Conservation (phyloP, 805 yeast genomes). For the Kodamaea sagamina region DNA sequence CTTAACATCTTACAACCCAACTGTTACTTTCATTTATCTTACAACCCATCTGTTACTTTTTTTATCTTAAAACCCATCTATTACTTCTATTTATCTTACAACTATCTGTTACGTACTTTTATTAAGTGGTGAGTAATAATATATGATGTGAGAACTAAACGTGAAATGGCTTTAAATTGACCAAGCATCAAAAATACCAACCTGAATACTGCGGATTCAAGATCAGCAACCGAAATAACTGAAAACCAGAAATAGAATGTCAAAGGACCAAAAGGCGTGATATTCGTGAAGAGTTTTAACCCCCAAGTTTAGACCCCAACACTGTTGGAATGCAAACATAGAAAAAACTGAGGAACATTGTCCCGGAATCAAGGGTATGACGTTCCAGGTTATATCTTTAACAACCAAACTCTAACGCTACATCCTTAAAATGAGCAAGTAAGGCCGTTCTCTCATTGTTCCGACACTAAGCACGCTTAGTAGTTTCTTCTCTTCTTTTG, state of each 20-base stretch:
- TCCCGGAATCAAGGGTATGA: constrained; percentile 6
- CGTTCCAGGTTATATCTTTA: constrained; percentile 1
- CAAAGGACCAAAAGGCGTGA: constrained; percentile 8
- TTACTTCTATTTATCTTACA: no score
- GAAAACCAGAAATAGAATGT: constrained; percentile 4
- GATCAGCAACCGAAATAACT: constrained; percentile 3
- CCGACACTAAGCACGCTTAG: constrained; percentile 10
- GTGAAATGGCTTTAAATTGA: constrained; percentile 3
- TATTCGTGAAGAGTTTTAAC: constrained; percentile 5
- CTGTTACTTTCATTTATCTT: no score
- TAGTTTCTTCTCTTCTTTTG: constrained; percentile 20
- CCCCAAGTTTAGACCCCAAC: constrained; percentile 8
- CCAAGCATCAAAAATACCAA: neutral
- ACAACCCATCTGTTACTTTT: no score
- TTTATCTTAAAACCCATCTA: no score
- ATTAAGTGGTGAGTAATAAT: constrained; percentile 7
- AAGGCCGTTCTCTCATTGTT: neutral
- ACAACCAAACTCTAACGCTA: constrained; percentile 2
- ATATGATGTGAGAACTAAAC: constrained; percentile 7
- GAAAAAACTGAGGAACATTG: neutral
- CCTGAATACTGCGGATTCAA: constrained; percentile 7
- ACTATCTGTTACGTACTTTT: neutral
- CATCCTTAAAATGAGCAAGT: constrained; percentile 11
- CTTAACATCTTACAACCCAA: no score
- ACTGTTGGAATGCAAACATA: constrained; percentile 8